Evolutionary conservation across 164 flowering plant species (phyloP), one percentile per base, ranked within the genome.

Genomic region (Aristolochia fimbriata): DNA sequence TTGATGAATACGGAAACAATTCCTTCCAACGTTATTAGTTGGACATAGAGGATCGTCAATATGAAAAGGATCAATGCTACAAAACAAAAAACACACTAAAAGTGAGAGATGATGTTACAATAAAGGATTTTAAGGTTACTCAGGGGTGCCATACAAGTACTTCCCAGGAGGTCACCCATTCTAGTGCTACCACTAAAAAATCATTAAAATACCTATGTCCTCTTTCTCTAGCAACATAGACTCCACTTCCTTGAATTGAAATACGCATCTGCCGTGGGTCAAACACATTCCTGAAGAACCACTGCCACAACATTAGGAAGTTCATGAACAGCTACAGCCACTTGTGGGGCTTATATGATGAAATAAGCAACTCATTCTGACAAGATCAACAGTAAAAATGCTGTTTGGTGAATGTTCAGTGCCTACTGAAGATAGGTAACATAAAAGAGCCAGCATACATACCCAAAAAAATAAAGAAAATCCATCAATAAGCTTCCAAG

Each of bases 241-340:
- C 60, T 27, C 98, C 97, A 81, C 88, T 87, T 62, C 98, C 98
- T 72, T 81, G 87, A 30, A 92, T 82, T 45, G 98, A 92, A 30
- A 89, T 72, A 59, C 97, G 94, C 89, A 92, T 92, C 76, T 83
- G 94, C 25, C 98, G 95, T 55, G 98, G 96, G 78, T 92, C 98
- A 84, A 88, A 92, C 66, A 92, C 87, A 75, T 89, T 87, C 78
- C 98, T 91, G 71, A 46, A 67, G 2, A 69, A 31, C 47, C 10
- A 15, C 58, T 46, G 24, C 22, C 16, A 23, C 21, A 22, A 6
- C 16, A 17, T 1, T 4, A 22, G 27, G 16, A 20, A 20, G 30
- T 22, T n/a, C 1, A 52, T 11, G 16, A 14, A 23, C 30, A 52
- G 30, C 16, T 6, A 5, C 27, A 52, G 27, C 56, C 30, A 49